Evolutionary conservation across 306 rosid genomes (phyloP), one percentile per base, ranked within the genome.

Genomic region (Prunus mira): DNA sequence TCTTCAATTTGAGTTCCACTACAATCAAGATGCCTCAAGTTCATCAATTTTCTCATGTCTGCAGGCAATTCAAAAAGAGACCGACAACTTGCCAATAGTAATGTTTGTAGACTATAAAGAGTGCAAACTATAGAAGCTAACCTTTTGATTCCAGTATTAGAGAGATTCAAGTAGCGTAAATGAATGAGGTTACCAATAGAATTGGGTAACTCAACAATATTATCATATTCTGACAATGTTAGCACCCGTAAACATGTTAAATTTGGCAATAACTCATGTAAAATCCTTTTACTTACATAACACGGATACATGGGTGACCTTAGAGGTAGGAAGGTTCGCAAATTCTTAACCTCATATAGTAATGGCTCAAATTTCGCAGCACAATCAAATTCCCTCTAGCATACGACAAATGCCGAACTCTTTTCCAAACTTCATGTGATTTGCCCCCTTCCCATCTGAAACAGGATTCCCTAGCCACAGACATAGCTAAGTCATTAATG

Each of bases 31-130:
- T 64, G 68, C 1, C 68, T 22, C 47, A 64, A 30, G 3, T 32
- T 32, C 1, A 64, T 32, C 22, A 64, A 6, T 32, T 64, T 30
- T 2, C 47, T 64, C 47, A 64, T 32, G 6, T 32, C 25, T 32
- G 2, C 25, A 18, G 68, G 86, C 43, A 83, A 43, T 47, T 56
- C 71, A 43, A 41, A 3, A 22, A 82, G 61, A 5, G 2, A 10
- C 0, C 0, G 0, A 41, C 86, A 83, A 15, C 0, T 0, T 0
- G 0, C 2, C 45, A 83, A 43, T 4, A 70, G 3, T 13, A 79
- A 24, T 0, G 81, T 83, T 3, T 71, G 83, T 54, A 79, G 22
- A 58, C 47, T 71, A 76, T 64, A 66, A 18, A 79, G 17, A 28
- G 11, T 47, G 27, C 81, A 9, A 32, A 74, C 8, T 0, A 57